These are phyloP conservation scores for Rhododendron mucronatum DNA, from an alignment of 148 eudicot species.

Conservation along the genomic window DNA sequence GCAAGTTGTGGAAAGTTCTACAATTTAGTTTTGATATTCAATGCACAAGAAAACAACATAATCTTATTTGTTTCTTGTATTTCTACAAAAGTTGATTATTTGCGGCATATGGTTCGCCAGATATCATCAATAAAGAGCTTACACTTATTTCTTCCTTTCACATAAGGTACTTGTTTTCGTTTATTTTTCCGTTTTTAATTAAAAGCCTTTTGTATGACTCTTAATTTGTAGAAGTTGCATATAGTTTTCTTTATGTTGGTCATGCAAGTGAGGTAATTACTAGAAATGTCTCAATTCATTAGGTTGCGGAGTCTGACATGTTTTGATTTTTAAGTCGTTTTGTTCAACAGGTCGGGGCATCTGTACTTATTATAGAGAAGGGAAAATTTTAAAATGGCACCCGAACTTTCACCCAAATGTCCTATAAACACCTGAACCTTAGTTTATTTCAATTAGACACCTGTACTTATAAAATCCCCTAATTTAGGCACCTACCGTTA, in stretches of 20 bases:
- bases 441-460: too few relatives aligned
- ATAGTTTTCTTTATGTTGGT: background rate
- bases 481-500: too few relatives aligned
- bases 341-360: background rate
- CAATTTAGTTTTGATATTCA: background rate
- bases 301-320: background rate
- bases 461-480: too few relatives aligned
- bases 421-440: too few relatives aligned
- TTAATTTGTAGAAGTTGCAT: background rate
- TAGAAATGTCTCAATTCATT: background rate
- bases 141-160: background rate
- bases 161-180: background rate
- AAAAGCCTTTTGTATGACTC: background rate
- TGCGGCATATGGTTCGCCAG: background rate
- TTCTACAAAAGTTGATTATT: background rate
- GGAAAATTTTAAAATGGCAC: too few relatives aligned
- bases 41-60: background rate
- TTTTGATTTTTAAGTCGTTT: background rate
- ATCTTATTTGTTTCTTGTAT: background rate
- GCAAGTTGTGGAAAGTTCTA: background rate
- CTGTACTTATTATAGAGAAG: background rate
- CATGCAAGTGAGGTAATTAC: background rate
- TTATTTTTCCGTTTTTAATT: background rate
- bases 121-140: background rate
- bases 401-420: too few relatives aligned